These are phyloP conservation scores for Eutypella sp. DNA, from an alignment of 2,329 filamentous ascomycete species.

Conservation along the genomic window DNA sequence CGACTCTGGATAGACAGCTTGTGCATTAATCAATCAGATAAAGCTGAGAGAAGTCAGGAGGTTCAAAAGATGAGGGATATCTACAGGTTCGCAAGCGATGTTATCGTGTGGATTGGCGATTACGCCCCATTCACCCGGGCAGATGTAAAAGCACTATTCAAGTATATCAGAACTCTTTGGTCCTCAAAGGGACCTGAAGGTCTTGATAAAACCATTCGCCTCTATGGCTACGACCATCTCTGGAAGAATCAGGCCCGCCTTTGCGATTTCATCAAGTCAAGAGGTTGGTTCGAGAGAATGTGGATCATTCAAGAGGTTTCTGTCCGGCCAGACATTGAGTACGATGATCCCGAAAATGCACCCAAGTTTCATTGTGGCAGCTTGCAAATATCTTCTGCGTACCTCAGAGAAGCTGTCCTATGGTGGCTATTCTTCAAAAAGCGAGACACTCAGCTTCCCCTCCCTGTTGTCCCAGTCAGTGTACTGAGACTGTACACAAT, in stretches of 20 bases:
- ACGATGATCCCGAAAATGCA: not conserved
- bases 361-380: slow-evolving; percentile 5
- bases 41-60: slow-evolving; percentile 7
- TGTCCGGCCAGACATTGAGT: slow-evolving; percentile 5
- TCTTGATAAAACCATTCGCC: too few relatives aligned
- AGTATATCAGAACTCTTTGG: not conserved
- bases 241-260: slow-evolving; percentile 9
- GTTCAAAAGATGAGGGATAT: slow-evolving; percentile 12
- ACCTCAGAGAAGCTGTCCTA: not conserved
- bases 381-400: slow-evolving; percentile 3
- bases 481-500: not conserved
- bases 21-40: slow-evolving; percentile 14
- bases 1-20: slow-evolving; percentile 14
- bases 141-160: slow-evolving; percentile 6
- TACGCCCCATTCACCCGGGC: slow-evolving; percentile 5
- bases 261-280: slow-evolving; percentile 4
- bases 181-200: too few relatives aligned
- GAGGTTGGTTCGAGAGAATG: slow-evolving; percentile 8
- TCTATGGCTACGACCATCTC: slow-evolving; percentile 7
- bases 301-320: slow-evolving; percentile 11
- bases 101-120: slow-evolving; percentile 10
- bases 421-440: slow-evolving; percentile 2
- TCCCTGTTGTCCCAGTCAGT: not conserved
- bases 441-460: not conserved
- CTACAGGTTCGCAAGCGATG: slow-evolving; percentile 5